Evolutionary conservation across 169 alveolate species (phyloP), one percentile per base, ranked within the genome.

Genomic region (Hepatocystis sp.): DNA sequence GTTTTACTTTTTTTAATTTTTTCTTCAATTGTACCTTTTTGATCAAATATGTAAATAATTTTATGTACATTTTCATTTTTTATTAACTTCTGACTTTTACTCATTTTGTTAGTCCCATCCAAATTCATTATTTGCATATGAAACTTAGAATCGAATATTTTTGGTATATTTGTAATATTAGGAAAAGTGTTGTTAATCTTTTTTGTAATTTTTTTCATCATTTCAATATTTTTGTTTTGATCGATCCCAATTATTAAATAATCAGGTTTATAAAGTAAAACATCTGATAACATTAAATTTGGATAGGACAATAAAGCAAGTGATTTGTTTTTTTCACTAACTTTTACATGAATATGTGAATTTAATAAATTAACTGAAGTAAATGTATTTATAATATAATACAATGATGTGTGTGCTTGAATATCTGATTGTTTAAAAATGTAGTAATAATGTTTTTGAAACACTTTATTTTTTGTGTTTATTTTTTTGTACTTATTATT

Each of bases 231-330:
- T 55, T 71, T 71, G 25, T 56, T 71, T 71, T 71, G 86, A 25
- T 71, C 86, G 21, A 21, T 36, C 7, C 86, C 86, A 23, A 71
- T 40, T 44, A 71, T 71, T 71, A 71, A 58, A 51, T 56, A 58
- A 4, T 42, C 51, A n/a, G 86, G 86, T 34, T 71, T 36, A 51
- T 71, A 71, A 27, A 71, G 58, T 23, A 71, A 40, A 56, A 71
- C 58, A 58, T 71, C 86, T n/a, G 86, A 39, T 27, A 71, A 27
- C 86, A 71, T 71, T 71, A 71, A 71, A 44, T 60, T 71, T n/a
- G 86, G 86, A 36, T 71, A 71, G 8, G 86, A 71, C 39, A 71
- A 34, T 58, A 71, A 44, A 8, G 86, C 58, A 30, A 71, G 11
- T 3, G 86, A 56, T 71, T 71, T 71, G n/a, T 56, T 23, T 1